Conservation (phyloP, 2,329 filamentous ascomycete species). For the Trichoderma koningiopsis region DNA sequence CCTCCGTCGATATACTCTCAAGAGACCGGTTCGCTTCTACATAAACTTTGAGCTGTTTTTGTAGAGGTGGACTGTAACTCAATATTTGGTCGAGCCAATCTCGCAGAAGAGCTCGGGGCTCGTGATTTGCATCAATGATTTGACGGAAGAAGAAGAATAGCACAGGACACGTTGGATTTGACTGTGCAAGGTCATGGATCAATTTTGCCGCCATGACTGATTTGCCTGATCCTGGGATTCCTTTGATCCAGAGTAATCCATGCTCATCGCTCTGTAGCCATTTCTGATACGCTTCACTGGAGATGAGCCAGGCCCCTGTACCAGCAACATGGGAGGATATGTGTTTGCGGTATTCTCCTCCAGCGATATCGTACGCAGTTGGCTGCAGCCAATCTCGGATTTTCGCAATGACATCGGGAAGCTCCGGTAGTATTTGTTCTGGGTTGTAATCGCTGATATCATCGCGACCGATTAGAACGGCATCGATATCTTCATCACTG, state of each 20-base stretch:
- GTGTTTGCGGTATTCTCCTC: conserved; percentile 36
- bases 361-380: conserved; percentile 33
- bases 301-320: conserved; percentile 31
- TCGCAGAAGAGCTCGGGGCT: conserved; percentile 35
- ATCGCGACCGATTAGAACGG: conserved; percentile 8
- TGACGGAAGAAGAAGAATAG: conserved; percentile 46
- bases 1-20: conserved; percentile 26
- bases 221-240: conserved; percentile 45
- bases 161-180: conserved; percentile 31
- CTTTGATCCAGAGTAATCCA: conserved; percentile 39
- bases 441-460: conserved; percentile 23
- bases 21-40: conserved; percentile 2
- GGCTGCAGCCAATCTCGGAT: conserved; percentile 38
- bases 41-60: conserved; percentile 30
- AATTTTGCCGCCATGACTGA: conserved; percentile 39
- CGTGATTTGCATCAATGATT: conserved; percentile 42
- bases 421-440: conserved; percentile 21
- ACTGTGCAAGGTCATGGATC: conserved; percentile 28
- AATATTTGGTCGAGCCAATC: conserved; percentile 43
- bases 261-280: conserved; percentile 26
- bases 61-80: conserved; percentile 36
- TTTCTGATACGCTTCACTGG: conserved; percentile 26
- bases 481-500: neutral
- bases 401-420: conserved; percentile 22
- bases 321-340: conserved; percentile 29